phyloP scores from a whole-genome alignment of 176 grass and related monocot species.

The Oryza glumipatula region DNA sequence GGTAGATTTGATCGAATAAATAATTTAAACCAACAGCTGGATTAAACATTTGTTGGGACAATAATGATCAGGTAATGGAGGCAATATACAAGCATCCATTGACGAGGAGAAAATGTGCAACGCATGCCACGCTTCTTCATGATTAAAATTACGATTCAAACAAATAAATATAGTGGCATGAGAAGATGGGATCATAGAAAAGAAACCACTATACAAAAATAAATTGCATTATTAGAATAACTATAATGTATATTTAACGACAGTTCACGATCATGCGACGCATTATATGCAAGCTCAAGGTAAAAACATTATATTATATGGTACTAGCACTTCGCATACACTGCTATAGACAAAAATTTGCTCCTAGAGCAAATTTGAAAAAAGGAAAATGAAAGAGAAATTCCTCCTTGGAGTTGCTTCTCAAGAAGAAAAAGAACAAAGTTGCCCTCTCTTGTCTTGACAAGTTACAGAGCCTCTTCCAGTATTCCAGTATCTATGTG shows the following conservation, averaged over 20 bases:
- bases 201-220: neutral
- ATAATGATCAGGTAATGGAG: too few relatives aligned
- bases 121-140: slow-evolving; percentile 13
- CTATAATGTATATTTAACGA: neutral
- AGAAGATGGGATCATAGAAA: neutral
- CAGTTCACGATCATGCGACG: slow-evolving; percentile 31
- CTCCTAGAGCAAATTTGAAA: slow-evolving; percentile 32
- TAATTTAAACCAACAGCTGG: too few relatives aligned
- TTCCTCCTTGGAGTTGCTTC: neutral
- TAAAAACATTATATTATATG: neutral
- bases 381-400: neutral
- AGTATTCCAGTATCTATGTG: slow-evolving; percentile 4
- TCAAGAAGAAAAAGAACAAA: slow-evolving; percentile 7
- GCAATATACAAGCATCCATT: neutral
- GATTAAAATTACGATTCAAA: slow-evolving; percentile 2
- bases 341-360: slow-evolving; percentile 25
- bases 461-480: slow-evolving; percentile 40
- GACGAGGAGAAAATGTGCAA: slow-evolving; percentile 17
- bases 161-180: neutral
- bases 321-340: neutral
- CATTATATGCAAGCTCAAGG: neutral
- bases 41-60: too few relatives aligned
- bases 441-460: slow-evolving; percentile 35
- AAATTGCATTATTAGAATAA: neutral
- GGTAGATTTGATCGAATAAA: too few relatives aligned